Percentiles rank a stretch among this genome's conserved stretches.
Evolutionary conservation across 129 eudicot genomes (phyloP).

Genomic region (Ambrosia trifida): DNA sequence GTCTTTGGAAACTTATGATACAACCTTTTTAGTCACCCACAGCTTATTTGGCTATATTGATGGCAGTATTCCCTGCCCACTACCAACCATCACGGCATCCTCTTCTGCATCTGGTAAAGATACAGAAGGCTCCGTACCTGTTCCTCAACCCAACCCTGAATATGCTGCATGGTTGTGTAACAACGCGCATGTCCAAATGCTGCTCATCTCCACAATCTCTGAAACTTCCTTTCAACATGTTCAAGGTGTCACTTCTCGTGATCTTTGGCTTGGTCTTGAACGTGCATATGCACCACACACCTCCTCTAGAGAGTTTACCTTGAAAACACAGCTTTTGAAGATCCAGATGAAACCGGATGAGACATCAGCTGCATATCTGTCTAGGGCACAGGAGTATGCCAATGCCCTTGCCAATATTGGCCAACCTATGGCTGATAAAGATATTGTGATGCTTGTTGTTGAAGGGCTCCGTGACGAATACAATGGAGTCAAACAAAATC

Average conservation of each 20-base stretch:
- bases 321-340: background rate
- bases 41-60: background rate
- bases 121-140: background rate
- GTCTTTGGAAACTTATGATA: background rate
- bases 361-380: background rate
- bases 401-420: constrained; percentile 1
- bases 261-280: background rate
- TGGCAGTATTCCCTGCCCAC: background rate
- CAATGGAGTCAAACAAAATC: background rate
- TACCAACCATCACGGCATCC: background rate
- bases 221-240: background rate
- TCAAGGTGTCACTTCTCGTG: background rate
- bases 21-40: background rate
- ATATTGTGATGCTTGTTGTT: background rate
- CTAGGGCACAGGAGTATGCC: background rate
- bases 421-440: background rate
- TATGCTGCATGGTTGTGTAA: background rate
- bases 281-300: background rate
- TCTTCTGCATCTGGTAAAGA: background rate
- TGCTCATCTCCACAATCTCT: background rate
- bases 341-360: background rate
- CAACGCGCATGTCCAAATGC: background rate
- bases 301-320: background rate
- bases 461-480: background rate
- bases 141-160: background rate